Base-by-base conservation (phyloP, 805 yeast species). In the Metschnikowia vanudenii region DNA sequence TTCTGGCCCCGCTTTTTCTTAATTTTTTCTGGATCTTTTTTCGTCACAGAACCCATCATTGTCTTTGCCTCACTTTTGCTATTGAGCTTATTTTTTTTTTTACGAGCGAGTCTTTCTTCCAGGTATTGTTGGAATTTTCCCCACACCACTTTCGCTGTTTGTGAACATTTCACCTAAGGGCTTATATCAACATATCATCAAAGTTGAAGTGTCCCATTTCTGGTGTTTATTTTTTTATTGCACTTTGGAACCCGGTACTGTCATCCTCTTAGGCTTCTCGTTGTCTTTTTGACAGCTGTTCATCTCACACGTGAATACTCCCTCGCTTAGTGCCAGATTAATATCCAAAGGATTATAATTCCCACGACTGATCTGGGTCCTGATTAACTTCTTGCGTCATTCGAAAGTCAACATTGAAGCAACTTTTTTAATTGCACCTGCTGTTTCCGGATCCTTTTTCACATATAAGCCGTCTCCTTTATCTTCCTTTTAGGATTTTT, bases 51-150 rank as follows among this genome's bases (percentile, higher is more conserved):
- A 22, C 22, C 26, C 18, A 16, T 22, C 32, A 31, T 37, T 8
- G 32, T 43, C 37, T 43, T 37, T 43, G 46, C 46, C 32, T 31
- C 46, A 16, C 37, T 11, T 35, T 40, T 43, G 46, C 46, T 43
- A 16, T 19, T 18, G 24, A 34, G 44, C 30, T 16, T 14, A 10
- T 19, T 29, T 32, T 22, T 31, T 33, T 20, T 37, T 32, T 31
- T 22, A 11, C 17, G 29, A 30, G 30, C 20, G 17, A 32, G 22
- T 16, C 30, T 14, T 33, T 20, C 14, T 11, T 28, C 34, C 34
- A 33, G n/a, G 31, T 17, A n/a, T 35, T 26, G 24, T n/a, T 24
- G 20, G 37, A 24, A 26, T 22, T 12, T 22, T 3, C 17, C 20
- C 31, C 31, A 22, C 44, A 16, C 33, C 24, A 41, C 44, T 22